Evolutionary conservation across 2,329 filamentous ascomycete genomes (phyloP), one percentile per base, ranked within the genome.

Genomic region (Bipolaris gigantea): DNA sequence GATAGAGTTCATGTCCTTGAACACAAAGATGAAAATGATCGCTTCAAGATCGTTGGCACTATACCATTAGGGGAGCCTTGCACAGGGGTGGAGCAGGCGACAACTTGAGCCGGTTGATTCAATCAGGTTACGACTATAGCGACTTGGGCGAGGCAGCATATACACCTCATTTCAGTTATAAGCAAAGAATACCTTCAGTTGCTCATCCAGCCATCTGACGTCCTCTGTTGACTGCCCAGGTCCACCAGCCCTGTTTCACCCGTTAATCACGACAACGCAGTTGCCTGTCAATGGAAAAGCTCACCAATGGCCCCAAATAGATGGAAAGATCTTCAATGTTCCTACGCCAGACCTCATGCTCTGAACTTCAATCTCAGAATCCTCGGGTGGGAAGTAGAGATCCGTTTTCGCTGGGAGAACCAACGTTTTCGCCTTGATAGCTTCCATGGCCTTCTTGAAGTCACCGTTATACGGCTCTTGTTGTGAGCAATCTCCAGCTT

Each of bases 321-420:
- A 83, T n/a, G 82, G 83, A 59, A 85, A 81, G 1, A 80, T 64
- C 39, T 67, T 72, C 55, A 86, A 70, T 45, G 79, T 77, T 1
- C 84, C 85, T 21, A 87, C 71, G 0, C 83, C 84, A 2, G 81
- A 75, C 27, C 72, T 77, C 85, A 88, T 88, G 55, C 80, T 82
- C 43, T 70, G 70, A 21, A 92, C 86, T 66, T 94, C 90, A 51
- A 87, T 85, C 64, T 89, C 83, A 0, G 88, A 91, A 61, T 92
- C 90, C 64, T 92, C 89, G 0, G 89, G 88, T 79, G 89, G 88
- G 61, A 94, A 93, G 68, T 93, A 93, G 4, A 93, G 78, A 67
- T 93, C 90, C 0, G 88, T 92, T 68, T 89, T 85, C 19, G 79
- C 76, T 0, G 90, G 89, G 13, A 92, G 72, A 3, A 93, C 86